A percentile compares a stretch with the other conserved stretches of the same genome.
Evolutionary conservation across 169 alveolate genomes (phyloP).

Genomic region (Neospora caninum): DNA sequence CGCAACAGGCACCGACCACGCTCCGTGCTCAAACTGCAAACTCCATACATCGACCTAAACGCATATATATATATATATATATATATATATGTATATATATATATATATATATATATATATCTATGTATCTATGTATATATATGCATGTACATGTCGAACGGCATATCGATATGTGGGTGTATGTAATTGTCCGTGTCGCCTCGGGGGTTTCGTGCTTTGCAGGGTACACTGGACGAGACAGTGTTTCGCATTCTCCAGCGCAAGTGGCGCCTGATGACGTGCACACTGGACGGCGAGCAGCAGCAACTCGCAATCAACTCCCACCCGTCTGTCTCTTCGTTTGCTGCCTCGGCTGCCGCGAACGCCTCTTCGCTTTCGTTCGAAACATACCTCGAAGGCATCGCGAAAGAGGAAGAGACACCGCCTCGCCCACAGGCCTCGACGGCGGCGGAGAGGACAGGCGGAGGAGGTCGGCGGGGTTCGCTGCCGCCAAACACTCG

Average conservation of each 20-base stretch:
- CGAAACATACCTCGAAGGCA: background rate
- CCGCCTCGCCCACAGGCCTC: background rate
- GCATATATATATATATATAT: background rate
- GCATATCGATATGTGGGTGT: background rate
- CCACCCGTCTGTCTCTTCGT: background rate
- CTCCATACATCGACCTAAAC: background rate
- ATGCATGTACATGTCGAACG: background rate
- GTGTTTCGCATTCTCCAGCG: slow-evolving; percentile 66
- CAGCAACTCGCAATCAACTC: slow-evolving; percentile 19
- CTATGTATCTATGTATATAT: background rate
- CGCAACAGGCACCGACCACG: no score
- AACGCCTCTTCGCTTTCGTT: background rate
- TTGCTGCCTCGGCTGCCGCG: background rate
- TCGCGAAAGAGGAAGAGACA: background rate
- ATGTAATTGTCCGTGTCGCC: background rate
- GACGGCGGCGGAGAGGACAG: no score
- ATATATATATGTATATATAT: background rate
- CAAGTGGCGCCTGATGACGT: slow-evolving; percentile 83
- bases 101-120: background rate
- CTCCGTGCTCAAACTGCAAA: no score
- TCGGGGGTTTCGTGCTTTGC: background rate
- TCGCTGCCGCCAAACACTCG: no score
- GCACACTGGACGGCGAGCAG: slow-evolving; percentile 75
- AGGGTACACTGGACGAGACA: slow-evolving; percentile 67
- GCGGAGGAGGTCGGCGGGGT: no score